Evolutionary conservation across 2,329 filamentous ascomycete genomes (phyloP).

Genomic region (Elsinoe batatas): DNA sequence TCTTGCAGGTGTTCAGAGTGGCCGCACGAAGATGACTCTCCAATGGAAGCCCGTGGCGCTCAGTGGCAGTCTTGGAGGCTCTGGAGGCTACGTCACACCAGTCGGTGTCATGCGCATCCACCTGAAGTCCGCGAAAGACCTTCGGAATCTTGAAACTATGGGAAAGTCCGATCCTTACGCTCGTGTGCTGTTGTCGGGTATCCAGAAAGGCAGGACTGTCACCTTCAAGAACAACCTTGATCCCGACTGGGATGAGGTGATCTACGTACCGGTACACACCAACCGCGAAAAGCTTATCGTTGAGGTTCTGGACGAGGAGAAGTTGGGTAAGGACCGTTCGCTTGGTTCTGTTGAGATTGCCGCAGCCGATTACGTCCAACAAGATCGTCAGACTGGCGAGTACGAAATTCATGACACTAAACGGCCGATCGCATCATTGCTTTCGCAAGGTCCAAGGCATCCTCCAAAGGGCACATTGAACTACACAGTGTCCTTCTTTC

Average conservation of each 20-base stretch:
- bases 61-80: slow-evolving; percentile 63
- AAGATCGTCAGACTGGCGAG: slow-evolving; percentile 64
- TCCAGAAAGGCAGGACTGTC: slow-evolving; percentile 84
- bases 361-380: slow-evolving; percentile 66
- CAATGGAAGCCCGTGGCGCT: slow-evolving; percentile 94
- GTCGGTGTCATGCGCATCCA: slow-evolving; percentile 94
- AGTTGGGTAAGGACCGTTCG: slow-evolving; percentile 78
- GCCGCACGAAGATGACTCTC: slow-evolving; percentile 79
- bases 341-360: slow-evolving; percentile 71
- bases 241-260: slow-evolving; percentile 89
- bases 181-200: slow-evolving; percentile 76
- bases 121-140: slow-evolving; percentile 69
- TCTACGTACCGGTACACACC: slow-evolving; percentile 87
- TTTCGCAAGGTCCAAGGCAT: slow-evolving; percentile 64
- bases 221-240: slow-evolving; percentile 94
- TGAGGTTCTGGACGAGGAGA: slow-evolving; percentile 96
- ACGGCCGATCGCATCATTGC: slow-evolving; percentile 52
- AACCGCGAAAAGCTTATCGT: slow-evolving; percentile 71
- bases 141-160: slow-evolving; percentile 88
- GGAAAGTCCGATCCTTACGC: slow-evolving; percentile 96
- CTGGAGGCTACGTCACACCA: slow-evolving; percentile 82
- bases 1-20: slow-evolving; percentile 67
- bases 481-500: slow-evolving; percentile 83
- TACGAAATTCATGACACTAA: slow-evolving; percentile 73
- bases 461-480: slow-evolving; percentile 68